Percentiles rank a stretch among this genome's conserved stretches.
Evolutionary conservation across 1,284 basidiomycete species (phyloP).

Genomic region (Ustilago vetiveriae): DNA sequence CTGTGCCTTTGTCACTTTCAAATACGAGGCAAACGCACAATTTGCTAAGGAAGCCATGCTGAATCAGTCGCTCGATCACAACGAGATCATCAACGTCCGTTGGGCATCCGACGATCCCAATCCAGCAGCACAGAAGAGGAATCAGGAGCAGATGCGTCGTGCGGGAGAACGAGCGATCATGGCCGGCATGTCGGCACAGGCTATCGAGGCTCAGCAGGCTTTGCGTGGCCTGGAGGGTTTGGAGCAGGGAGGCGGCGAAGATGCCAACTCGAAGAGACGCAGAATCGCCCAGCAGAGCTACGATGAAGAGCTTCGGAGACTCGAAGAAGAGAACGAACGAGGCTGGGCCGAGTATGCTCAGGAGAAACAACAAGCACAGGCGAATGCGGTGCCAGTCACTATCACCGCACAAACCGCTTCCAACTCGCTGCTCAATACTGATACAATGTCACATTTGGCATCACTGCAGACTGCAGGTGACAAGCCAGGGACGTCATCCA

Average conservation of each 20-base stretch:
- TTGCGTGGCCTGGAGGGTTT: slow-evolving; percentile 46
- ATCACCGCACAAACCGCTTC: too few species aligned
- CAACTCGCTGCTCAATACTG: slow-evolving; percentile 33
- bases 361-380: slow-evolving; percentile 21
- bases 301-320: slow-evolving; percentile 54
- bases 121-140: slow-evolving; percentile 51
- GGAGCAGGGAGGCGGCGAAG: slow-evolving; percentile 20
- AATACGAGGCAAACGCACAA: slow-evolving; percentile 82
- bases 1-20: slow-evolving; percentile 96
- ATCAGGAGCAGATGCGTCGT: slow-evolving; percentile 42
- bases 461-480: slow-evolving; percentile 27
- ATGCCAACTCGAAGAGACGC: slow-evolving; percentile 48
- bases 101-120: slow-evolving; percentile 66
- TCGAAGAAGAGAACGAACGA: slow-evolving; percentile 61
- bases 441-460: slow-evolving; percentile 50
- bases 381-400: too few species aligned
- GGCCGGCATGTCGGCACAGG: slow-evolving; percentile 50
- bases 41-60: slow-evolving; percentile 99
- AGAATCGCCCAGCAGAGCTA: slow-evolving; percentile 34
- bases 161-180: slow-evolving; percentile 55
- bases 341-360: slow-evolving; percentile 58
- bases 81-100: slow-evolving; percentile 87
- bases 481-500: slow-evolving; percentile 2
- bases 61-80: slow-evolving; percentile 94
- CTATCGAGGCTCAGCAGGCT: slow-evolving; percentile 45